Conservation (phyloP, 306 rosid species). For the Rosa lucieae region DNA sequence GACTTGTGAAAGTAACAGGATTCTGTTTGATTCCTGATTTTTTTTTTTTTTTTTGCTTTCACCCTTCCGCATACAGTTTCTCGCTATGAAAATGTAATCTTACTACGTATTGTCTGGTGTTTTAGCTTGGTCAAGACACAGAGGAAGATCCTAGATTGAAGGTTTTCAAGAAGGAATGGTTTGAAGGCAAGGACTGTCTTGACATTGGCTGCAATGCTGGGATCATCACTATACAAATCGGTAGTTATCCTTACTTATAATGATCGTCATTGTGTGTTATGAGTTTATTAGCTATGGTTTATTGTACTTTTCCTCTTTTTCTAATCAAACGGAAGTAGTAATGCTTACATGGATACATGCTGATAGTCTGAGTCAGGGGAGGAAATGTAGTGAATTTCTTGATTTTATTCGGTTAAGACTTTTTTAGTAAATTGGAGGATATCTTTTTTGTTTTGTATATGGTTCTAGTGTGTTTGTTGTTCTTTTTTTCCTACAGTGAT, state of each 20-base stretch:
- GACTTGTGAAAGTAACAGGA: too few relatives aligned
- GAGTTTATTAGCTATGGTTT: background rate
- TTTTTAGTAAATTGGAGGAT: background rate
- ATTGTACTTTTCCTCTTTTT: background rate
- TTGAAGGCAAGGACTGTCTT: conserved; percentile 80
- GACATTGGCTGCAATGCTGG: conserved; percentile 92
- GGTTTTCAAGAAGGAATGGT: conserved; percentile 79
- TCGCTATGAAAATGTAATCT: background rate
- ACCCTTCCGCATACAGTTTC: background rate
- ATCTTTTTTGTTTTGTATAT: background rate
- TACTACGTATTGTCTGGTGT: conserved; percentile 2
- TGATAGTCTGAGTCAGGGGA: too few relatives aligned
- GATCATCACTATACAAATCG: conserved; percentile 70
- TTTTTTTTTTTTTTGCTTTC: too few relatives aligned
- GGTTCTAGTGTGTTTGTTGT: background rate
- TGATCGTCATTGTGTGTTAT: background rate
- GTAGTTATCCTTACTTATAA: conserved; percentile 28
- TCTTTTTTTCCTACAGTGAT: conserved; percentile 10
- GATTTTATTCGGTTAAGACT: background rate
- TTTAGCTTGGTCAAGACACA: conserved; percentile 60
- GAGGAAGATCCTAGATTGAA: conserved; percentile 83
- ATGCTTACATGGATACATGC: background rate
- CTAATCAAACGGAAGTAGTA: background rate
- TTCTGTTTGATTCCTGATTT: background rate
- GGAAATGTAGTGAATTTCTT: background rate